A percentile compares a stretch with the other conserved stretches of the same genome.
phyloP scores from a whole-genome alignment of 495 filamentous ascomycete genomes.

The Penicillium riverlandense region DNA sequence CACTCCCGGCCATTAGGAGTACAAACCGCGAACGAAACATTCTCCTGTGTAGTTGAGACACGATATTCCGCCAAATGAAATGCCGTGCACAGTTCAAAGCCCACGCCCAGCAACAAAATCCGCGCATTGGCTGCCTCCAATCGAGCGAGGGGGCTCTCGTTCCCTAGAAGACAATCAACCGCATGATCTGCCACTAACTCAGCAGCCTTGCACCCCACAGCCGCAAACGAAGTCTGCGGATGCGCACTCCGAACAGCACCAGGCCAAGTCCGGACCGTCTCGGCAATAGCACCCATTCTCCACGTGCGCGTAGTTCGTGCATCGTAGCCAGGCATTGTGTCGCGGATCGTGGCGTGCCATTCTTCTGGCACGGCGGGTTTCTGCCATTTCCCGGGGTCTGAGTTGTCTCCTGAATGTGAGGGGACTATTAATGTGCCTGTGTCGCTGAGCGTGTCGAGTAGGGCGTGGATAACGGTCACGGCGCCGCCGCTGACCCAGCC shows the following conservation, averaged over 20 bases:
- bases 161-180: background rate
- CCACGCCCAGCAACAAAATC: background rate
- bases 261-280: background rate
- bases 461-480: background rate
- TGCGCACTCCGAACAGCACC: background rate
- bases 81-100: background rate
- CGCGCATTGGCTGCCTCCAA: background rate
- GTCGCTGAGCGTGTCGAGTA: background rate
- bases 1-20: no score
- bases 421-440: background rate
- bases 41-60: no score
- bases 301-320: background rate
- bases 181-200: background rate
- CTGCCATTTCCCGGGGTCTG: background rate
- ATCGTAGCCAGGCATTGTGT: background rate
- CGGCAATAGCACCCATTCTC: background rate
- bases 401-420: background rate
- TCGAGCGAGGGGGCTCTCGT: background rate
- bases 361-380: background rate
- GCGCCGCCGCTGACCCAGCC: background rate
- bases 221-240: background rate
- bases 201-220: background rate
- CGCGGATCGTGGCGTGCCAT: background rate
- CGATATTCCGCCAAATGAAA: background rate
- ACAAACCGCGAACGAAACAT: no score